phyloP scores from a whole-genome alignment of 345 rosid genomes.

The Excoecaria cochinchinensis region DNA sequence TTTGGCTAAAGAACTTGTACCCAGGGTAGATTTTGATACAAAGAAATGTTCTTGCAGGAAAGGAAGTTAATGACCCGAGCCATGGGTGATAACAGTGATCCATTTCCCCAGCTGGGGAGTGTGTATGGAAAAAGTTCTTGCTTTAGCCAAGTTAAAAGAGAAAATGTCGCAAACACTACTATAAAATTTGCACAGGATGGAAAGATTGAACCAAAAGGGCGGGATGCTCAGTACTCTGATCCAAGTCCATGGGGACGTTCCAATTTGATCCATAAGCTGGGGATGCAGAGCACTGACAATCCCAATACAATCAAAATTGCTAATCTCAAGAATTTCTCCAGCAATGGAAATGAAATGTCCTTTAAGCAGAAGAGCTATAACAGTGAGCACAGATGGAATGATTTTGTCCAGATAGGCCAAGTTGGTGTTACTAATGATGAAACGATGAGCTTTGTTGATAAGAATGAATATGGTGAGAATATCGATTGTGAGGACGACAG shows the following conservation, averaged over 20 bases:
- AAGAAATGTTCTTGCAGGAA: background rate
- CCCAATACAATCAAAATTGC: background rate
- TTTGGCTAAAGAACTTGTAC: background rate
- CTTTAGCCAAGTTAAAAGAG: background rate
- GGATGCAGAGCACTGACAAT: conserved; percentile 5
- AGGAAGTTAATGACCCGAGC: background rate
- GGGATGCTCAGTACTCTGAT: background rate
- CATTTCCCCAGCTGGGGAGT: conserved; percentile 20
- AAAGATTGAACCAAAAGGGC: too few species aligned
- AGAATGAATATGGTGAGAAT: background rate
- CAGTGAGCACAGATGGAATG: too few species aligned
- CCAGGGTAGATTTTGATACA: background rate
- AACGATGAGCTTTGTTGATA: too few species aligned
- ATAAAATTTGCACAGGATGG: background rate
- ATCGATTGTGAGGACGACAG: background rate
- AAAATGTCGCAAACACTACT: background rate
- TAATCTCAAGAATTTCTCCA: background rate
- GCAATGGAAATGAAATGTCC: background rate
- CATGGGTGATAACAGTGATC: conserved; percentile 4
- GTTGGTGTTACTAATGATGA: too few species aligned
- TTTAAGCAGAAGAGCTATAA: too few species aligned
- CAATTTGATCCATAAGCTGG: conserved; percentile 6
- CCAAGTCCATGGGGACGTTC: conserved; percentile 9
- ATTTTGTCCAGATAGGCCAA: too few species aligned
- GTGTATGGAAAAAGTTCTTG: conserved; percentile 9